These are phyloP conservation scores for Peltaster fructicola DNA, from an alignment of 2,329 filamentous ascomycete genomes.

Conservation along the genomic window DNA sequence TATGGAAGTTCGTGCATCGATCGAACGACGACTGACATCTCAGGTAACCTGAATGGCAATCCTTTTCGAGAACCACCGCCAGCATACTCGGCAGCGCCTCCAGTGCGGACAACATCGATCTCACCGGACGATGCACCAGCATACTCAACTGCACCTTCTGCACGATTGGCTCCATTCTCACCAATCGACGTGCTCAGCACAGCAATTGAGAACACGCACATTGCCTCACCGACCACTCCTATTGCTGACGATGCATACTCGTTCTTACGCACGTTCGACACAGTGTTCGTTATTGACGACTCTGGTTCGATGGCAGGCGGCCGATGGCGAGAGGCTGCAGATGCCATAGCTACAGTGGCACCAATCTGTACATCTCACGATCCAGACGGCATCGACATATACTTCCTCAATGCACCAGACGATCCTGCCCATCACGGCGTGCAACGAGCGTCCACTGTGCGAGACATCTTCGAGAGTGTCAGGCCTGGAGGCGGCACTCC, in stretches of 20 bases:
- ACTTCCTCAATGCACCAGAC: slow-evolving; percentile 65
- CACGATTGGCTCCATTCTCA: slow-evolving; percentile 6
- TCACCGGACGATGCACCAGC: slow-evolving; percentile 19
- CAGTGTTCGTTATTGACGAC: slow-evolving; percentile 81
- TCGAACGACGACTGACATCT: no score
- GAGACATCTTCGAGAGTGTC: slow-evolving; percentile 52
- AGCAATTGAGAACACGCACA: no score
- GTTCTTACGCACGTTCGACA: slow-evolving; percentile 69
- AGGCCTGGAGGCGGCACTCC: slow-evolving; percentile 51
- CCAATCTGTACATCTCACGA: slow-evolving; percentile 71
- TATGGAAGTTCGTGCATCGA: no score
- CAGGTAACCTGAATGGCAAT: no score
- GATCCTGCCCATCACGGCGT: slow-evolving; percentile 48
- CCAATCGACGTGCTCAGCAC: no score
- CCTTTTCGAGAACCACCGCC: slow-evolving; percentile 15
- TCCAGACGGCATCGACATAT: slow-evolving; percentile 71
- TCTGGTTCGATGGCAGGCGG: slow-evolving; percentile 66
- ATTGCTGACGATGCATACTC: slow-evolving; percentile 49
- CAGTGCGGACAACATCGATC: slow-evolving; percentile 7
- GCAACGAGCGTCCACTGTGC: slow-evolving; percentile 37
- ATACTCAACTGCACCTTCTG: slow-evolving; percentile 10
- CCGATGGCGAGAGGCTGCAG: slow-evolving; percentile 58
- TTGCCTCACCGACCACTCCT: slow-evolving; percentile 2
- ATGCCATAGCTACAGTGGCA: slow-evolving; percentile 54
- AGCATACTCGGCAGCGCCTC: slow-evolving; percentile 24